Conservation (phyloP, 108 stramenopile species). For the Nannochloropsis oceanica region DNA sequence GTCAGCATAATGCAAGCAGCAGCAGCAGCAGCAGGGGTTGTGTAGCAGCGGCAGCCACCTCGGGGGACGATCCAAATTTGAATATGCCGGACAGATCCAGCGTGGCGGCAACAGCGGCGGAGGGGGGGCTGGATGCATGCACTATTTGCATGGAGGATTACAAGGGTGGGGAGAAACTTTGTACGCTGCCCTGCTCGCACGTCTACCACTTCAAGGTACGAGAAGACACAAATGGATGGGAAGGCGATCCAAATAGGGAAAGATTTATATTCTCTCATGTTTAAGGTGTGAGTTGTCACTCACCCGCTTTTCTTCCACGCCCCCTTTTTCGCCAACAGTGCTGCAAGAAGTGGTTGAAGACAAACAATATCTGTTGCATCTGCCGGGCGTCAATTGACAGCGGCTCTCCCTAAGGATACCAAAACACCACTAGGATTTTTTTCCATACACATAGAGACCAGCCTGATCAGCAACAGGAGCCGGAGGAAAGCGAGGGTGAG, state of each 20-base stretch:
- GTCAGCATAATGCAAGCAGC: no score
- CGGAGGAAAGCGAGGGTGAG: no score
- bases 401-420: background rate
- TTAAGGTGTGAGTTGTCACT: background rate
- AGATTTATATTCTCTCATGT: background rate
- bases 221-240: background rate
- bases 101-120: background rate
- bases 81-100: background rate
- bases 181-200: background rate
- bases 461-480: no score
- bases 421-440: no score
- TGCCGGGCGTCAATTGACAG: background rate
- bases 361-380: background rate
- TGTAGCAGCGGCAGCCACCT: no score
- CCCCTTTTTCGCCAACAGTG: background rate
- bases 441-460: no score
- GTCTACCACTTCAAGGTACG: background rate
- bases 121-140: background rate
- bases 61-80: no score
- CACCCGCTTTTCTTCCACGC: background rate
- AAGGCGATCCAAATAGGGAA: background rate
- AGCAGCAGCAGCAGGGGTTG: no score
- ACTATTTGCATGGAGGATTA: background rate
- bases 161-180: background rate
- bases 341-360: background rate